Evolutionary conservation across 441 rosid genomes (phyloP), one percentile per base, ranked within the genome.

Genomic region (Aquilaria agallochum): DNA sequence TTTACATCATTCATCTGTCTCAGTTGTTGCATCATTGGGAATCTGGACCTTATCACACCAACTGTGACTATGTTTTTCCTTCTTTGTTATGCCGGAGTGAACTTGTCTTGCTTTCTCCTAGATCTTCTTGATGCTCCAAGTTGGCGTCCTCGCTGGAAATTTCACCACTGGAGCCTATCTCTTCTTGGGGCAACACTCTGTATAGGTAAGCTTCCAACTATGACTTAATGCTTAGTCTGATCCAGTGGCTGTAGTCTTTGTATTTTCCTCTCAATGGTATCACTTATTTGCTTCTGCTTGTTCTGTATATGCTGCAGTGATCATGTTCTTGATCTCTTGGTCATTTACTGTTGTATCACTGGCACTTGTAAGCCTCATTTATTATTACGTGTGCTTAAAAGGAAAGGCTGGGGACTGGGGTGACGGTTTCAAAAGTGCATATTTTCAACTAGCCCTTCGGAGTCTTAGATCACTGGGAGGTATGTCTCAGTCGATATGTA

Each of bases 341-440:
- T 74, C 87, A 60, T 95, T 95, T 74, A 92, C 99, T 58, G 83
- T 92, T 62, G 77, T 95, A 66, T 77, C 99, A 64, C 83, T 95
- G 73, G 98, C 95, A 53, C 98, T 95, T 55, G 98, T 97, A 75
- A 88, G 92, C 74, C 97, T 95, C 67, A 92, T 95, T 73, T 95
- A 92, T 81, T 90, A 95, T 74, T 95, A 95, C 54, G 99, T 95
- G 68, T 83, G 99, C 77, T 64, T 95, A 56, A 92, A 90, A 79
- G 99, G 99, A 62, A 95, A 95, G 76, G 99, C 97, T 51, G 99
- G 98, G 68, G 98, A 95, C 76, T 95, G 99, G 99, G 99, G 98
- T 9, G 99, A 95, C 66, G 99, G 99, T 74, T 88, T 95, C 84
- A 95, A 95, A 80, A 95, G 99, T 80, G 99, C 99, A 51, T 95